Conservation (phyloP, 1,284 basidiomycete species). For the Mycosarcoma maydis region DNA sequence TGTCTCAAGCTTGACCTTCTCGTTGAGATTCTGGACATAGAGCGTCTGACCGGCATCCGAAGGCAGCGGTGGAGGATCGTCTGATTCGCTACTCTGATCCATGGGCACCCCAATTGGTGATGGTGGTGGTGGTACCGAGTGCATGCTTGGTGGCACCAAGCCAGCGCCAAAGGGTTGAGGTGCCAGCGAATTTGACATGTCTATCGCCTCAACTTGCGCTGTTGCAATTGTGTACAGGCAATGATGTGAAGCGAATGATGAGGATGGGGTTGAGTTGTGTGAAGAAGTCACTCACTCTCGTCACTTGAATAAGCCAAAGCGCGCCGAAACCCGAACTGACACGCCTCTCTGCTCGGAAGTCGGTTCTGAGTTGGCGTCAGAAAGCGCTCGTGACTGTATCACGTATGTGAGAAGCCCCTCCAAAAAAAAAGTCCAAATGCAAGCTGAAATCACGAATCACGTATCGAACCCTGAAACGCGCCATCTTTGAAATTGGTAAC, state of each 20-base stretch:
- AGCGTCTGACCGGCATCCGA: slow-evolving; percentile 75
- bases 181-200: slow-evolving; percentile 29
- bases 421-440: slow-evolving; percentile 12
- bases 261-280: background rate
- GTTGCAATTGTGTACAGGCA: background rate
- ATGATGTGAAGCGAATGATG: background rate
- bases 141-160: slow-evolving; percentile 21
- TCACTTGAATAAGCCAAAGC: background rate
- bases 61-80: slow-evolving; percentile 30
- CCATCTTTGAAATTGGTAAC: slow-evolving; percentile 3
- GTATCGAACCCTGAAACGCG: slow-evolving; percentile 17
- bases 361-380: too few species aligned
- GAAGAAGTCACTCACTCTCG: background rate
- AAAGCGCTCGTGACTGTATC: too few species aligned
- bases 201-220: background rate
- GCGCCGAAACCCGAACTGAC: slow-evolving; percentile 6
- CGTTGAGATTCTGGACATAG: slow-evolving; percentile 97
- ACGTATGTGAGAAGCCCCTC: too few species aligned
- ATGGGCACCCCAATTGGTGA: slow-evolving; percentile 19
- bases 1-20: slow-evolving; percentile 87
- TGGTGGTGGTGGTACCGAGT: slow-evolving; percentile 16
- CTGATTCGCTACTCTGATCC: slow-evolving; percentile 13
- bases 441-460: slow-evolving; percentile 9
- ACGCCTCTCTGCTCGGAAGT: slow-evolving; percentile 10
- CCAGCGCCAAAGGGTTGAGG: slow-evolving; percentile 15